Evolutionary conservation across 495 filamentous ascomycete species (phyloP), one percentile per base, ranked within the genome.

Genomic region (Neurospora sp.): DNA sequence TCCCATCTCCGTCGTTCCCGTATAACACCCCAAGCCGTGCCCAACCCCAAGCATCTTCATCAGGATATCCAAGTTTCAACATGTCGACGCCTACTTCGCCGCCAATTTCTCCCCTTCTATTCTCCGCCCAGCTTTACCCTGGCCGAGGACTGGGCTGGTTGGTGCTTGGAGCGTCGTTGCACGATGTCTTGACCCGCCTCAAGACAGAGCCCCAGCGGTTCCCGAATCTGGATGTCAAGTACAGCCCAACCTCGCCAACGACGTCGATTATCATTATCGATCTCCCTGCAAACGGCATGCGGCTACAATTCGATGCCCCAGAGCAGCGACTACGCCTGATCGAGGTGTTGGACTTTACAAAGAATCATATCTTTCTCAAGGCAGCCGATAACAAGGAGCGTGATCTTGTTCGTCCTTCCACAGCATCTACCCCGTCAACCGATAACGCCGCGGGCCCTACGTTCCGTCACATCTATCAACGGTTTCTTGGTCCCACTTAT

Each of bases 251-350:
- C 18, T 82, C 91, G 16, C 96, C 96, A 38, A 84, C 98, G 11
- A 83, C 78, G n/a, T 85, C 89, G 6, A 92, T 93, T 1, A 86
- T 97, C 27, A 79, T 92, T 41, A 78, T 99, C 39, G 86, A 84
- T 44, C 88, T 98, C 12, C 92, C 94, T 11, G 86, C 86, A 7
- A 98, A 98, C 81, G 96, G 96, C 22, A 76, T 99, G 37, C 92
- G 95, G 14, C 82, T 98, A 69, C 93, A 92, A 37, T 99, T 99
- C 76, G 96, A 99, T 78, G 96, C 95, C 0, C 90, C 93, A 4
- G 94, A 97, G 76, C 96, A 99, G 82, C 88, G 94, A 53, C 84
- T 99, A 18, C 91, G 96, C 2, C 81, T 99, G 69, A 93, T 99
- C 77, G 96, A 99, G 80, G 87, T 98, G 22, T 81, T 93, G 27